Base-by-base conservation (phyloP, 1,284 basidiomycete genomes). In the Mrakiaceae sp. region DNA sequence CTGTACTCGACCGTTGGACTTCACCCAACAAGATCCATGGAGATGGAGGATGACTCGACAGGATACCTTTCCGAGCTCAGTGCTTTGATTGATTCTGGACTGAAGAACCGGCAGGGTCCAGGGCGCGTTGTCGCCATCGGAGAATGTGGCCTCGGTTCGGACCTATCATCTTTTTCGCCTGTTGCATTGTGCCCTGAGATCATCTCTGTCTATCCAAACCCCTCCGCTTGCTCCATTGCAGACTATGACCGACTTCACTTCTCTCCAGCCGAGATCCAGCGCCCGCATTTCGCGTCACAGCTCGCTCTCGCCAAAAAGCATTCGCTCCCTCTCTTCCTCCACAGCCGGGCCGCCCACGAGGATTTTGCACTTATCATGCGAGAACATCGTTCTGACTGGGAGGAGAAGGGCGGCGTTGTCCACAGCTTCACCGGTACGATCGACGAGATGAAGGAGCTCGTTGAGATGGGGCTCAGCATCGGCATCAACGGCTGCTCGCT, bases 171-270 rank as follows among this genome's bases (percentile, higher is more conserved):
- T 6, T 14, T 52, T n/a, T 60, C 55, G 44, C 58, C 12, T 64
- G 27, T 27, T 27, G 27, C 27, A 27, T 27, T 27, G 27, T 27
- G 27, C 27, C 27, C 27, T 27, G 27, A 27, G 27, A 27, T 27
- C 27, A 27, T 27, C 27, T 27, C 27, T 27, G 27, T 27, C 27
- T 27, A 27, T 27, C 27, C 27, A 27, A 27, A 27, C 40, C 63
- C 52, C 27, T 42, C 47, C 58, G 12, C 14, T 59, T 40, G 1
- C 39, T 53, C 0, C 49, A 14, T 52, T 63, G 3, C 60, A 88
- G 91, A 95, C 74, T 93, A 93, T 70, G 91, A 94, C 72, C 80
- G 91, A 12, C 80, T 86, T 0, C 84, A 87, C 70, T 88, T 88
- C 73, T 82, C 88, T 4, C 71, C 81, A 1, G 78, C 77, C 39